Base-by-base conservation (phyloP, 768 basidiomycete species). In the Suillus subaureus region DNA sequence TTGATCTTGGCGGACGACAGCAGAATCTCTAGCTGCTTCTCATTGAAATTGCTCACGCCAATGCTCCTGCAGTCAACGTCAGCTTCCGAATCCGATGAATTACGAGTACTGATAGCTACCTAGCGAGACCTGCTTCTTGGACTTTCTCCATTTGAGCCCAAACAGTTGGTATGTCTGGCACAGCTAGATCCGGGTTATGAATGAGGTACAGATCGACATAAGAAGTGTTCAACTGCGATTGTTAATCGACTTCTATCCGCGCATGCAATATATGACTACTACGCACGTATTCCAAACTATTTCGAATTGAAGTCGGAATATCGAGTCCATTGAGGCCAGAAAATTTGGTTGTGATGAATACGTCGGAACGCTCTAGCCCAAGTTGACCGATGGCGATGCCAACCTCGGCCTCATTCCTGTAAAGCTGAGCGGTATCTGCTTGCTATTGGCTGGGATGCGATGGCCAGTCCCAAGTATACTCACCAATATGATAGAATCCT, bases 191-290 rank as follows among this genome's bases (percentile, higher is more conserved):
- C 9, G 89, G 89, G 62, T 74, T 70, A 72, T 92, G 90, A 55
- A 92, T 87, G 56, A 92, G 83, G 74, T 92, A 92, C 43, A 92
- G 73, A 73, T 93, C 89, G 15, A 92, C 83, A 67, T 89, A 89
- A 1, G 80, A 70, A 6, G 92, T 78, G 0, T 88, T 89, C 23
- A 91, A 81, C 90, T 91, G 69, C 15, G 35, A 66, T 42, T 31
- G 26, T 60, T 21, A 31, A 42, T 42, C 39, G 11, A 28, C 26
- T 26, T 54, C 28, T 54, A 18, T 28, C 16, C 35, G 18, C 26
- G 4, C 18, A 40, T 40, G 7, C 9, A 28, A 18, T 52, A 39
- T 11, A 40, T n/a, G 42, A 31, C 40, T 47, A 39, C 13, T 26
- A 74, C 84, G 47, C 66, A 88, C 88, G 42, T 84, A 84, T 65